These are phyloP conservation scores for Spencermartinsiella ligniputridi DNA, from an alignment of 1,139 yeast species.

Conservation along the genomic window DNA sequence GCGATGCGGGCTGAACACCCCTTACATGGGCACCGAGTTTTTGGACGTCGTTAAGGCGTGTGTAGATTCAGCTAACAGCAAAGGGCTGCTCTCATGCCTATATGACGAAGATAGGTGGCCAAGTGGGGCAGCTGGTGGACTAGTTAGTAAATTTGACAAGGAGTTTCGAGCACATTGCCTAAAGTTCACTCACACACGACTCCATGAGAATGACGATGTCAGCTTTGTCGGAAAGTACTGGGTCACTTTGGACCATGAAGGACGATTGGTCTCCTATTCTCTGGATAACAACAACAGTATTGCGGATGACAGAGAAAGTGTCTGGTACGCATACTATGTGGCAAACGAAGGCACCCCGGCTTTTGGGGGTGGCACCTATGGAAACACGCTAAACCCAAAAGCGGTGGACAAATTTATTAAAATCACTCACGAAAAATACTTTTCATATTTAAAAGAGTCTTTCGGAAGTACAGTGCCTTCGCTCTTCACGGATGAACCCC, in stretches of 20 bases:
- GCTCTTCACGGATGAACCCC: conserved; percentile 3
- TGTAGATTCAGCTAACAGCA: background rate
- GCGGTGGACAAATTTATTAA: conserved; percentile 2
- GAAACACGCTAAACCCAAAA: conserved; percentile 1
- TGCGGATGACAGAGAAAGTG: background rate
- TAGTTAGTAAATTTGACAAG: background rate
- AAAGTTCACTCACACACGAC: background rate
- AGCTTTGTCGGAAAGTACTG: background rate
- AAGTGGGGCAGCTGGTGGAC: conserved; percentile 4
- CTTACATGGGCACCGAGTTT: conserved; percentile 1
- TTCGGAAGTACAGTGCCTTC: conserved; percentile 3
- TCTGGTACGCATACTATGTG: conserved; percentile 6
- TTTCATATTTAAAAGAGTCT: background rate
- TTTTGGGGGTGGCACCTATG: conserved; percentile 5
- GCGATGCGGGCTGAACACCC: conserved; percentile 2
- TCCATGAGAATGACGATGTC: background rate
- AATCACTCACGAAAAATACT: conserved; percentile 5
- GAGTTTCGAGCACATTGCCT: conserved; percentile 1
- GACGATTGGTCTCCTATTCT: background rate
- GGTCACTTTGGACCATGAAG: background rate
- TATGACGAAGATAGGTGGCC: conserved; percentile 5
- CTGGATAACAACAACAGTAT: background rate
- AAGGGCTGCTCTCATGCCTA: conserved; percentile 1
- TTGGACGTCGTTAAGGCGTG: background rate
- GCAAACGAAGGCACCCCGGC: conserved; percentile 1